Conservation (phyloP, 305 asterid genomes). For the Fraxinus baroniana region DNA sequence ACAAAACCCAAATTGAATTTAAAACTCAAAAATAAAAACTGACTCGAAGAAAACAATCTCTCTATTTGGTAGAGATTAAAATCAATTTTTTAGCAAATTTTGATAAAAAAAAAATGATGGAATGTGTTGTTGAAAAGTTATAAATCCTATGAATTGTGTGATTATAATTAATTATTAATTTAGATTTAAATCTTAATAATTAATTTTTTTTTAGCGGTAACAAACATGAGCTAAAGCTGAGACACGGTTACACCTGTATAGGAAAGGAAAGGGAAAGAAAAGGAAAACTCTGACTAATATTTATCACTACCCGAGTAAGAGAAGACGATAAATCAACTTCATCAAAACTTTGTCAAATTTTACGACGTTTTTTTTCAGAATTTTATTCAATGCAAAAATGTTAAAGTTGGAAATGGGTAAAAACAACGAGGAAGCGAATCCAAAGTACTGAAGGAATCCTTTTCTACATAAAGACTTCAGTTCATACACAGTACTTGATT, state of each 20-base stretch:
- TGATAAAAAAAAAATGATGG: no score
- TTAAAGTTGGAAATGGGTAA: not conserved
- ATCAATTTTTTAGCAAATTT: no score
- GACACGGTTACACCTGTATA: not conserved
- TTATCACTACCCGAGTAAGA: not conserved
- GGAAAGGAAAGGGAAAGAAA: not conserved
- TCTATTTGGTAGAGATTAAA: not conserved
- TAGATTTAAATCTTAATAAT: not conserved
- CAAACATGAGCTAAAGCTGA: not conserved
- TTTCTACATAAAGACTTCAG: not conserved
- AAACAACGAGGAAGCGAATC: not conserved
- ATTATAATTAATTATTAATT: no score
- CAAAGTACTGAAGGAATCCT: not conserved
- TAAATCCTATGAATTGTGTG: not conserved
- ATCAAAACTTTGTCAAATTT: not conserved
- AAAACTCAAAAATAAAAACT: no score
- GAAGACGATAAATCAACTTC: not conserved
- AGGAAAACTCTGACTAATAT: not conserved
- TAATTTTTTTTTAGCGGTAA: no score
- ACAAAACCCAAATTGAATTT: no score
- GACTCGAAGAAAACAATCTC: no score
- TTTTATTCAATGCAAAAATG: not conserved
- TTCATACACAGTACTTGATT: not conserved
- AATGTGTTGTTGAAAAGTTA: not conserved
- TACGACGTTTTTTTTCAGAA: not conserved